These are phyloP conservation scores for Marasmius fiardii DNA, from an alignment of 1,284 basidiomycete genomes.

Conservation along the genomic window DNA sequence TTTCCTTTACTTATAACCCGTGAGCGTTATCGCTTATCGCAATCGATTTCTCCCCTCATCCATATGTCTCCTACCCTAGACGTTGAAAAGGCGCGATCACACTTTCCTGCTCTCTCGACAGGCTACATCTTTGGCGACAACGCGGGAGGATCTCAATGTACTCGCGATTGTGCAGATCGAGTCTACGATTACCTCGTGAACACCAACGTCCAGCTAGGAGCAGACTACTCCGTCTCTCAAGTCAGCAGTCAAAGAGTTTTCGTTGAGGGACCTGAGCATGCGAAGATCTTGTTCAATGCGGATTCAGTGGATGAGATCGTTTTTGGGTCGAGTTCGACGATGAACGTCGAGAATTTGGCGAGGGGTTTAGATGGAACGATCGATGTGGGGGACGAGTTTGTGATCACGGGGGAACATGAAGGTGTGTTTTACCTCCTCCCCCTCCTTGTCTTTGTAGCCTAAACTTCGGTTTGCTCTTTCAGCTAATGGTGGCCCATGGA, in stretches of 20 bases:
- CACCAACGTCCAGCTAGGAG: slow-evolving; percentile 73
- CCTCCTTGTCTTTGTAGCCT: background rate
- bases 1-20: too few species aligned
- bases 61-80: slow-evolving; percentile 30
- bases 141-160: slow-evolving; percentile 72
- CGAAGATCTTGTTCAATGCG: slow-evolving; percentile 63
- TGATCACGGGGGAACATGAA: slow-evolving; percentile 77
- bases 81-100: slow-evolving; percentile 48
- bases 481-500: slow-evolving; percentile 82
- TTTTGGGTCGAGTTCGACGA: slow-evolving; percentile 66
- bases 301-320: slow-evolving; percentile 57
- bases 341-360: slow-evolving; percentile 63
- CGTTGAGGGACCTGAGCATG: slow-evolving; percentile 45
- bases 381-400: slow-evolving; percentile 62
- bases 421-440: slow-evolving; percentile 33
- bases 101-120: slow-evolving; percentile 60
- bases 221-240: slow-evolving; percentile 57
- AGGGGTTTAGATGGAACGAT: slow-evolving; percentile 55
- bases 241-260: slow-evolving; percentile 53
- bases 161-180: slow-evolving; percentile 47
- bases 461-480: background rate
- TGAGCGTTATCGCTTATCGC: too few species aligned
- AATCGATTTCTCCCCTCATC: too few species aligned
- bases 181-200: slow-evolving; percentile 66
- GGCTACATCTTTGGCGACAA: slow-evolving; percentile 75